Percentiles rank a stretch among this genome's conserved stretches.
These are phyloP conservation scores for Colletotrichum sojae DNA, from an alignment of 2,329 filamentous ascomycete species.

Conservation along the genomic window DNA sequence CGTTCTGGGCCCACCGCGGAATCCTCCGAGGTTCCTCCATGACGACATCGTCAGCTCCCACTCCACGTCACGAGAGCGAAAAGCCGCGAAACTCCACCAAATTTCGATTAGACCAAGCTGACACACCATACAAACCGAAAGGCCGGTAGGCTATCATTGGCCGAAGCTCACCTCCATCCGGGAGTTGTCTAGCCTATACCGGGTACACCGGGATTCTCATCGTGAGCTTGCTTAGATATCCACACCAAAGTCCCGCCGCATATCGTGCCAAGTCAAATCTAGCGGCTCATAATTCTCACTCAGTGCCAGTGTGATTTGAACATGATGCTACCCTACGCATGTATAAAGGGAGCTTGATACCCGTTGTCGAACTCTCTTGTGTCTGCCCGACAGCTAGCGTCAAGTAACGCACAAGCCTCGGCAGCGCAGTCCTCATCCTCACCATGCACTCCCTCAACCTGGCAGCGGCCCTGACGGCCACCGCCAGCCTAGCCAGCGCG, in stretches of 20 bases:
- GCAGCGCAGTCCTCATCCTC: background rate
- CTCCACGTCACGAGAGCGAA: background rate
- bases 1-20: background rate
- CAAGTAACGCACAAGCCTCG: too few relatives aligned
- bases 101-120: background rate
- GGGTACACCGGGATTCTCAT: background rate
- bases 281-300: background rate
- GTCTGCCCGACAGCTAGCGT: too few relatives aligned
- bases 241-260: slow-evolving; percentile 1
- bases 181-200: background rate
- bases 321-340: background rate
- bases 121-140: background rate
- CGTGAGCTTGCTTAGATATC: slow-evolving; percentile 12
- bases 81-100: background rate
- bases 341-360: too few relatives aligned
- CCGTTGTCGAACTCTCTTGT: accelerated
- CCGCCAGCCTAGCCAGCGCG: slow-evolving; percentile 28
- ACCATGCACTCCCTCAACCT: slow-evolving; percentile 19
- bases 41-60: slow-evolving; percentile 27
- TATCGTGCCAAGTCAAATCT: slow-evolving; percentile 4
- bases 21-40: slow-evolving; percentile 13
- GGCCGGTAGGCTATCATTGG: background rate
- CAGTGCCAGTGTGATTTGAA: background rate
- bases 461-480: slow-evolving; percentile 15
- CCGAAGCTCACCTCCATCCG: background rate